phyloP scores from a whole-genome alignment of 768 basidiomycete genomes.

The Asterophora parasitica region DNA sequence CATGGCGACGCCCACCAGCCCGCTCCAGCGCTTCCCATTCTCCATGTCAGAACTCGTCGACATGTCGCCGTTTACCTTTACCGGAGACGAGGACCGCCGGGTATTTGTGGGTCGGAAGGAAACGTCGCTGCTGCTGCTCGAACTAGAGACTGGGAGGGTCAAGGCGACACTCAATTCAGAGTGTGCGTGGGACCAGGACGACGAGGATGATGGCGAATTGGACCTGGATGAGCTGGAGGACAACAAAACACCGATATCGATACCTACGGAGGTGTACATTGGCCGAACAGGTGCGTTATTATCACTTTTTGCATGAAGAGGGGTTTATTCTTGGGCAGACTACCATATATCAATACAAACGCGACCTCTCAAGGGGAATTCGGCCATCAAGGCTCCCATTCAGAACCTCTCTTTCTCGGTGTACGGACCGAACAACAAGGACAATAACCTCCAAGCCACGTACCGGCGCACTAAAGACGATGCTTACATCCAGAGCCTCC shows the following conservation, averaged over 20 bases:
- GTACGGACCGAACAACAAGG: constrained; percentile 90
- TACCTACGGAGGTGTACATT: constrained; percentile 44
- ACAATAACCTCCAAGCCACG: constrained; percentile 61
- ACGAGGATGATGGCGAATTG: constrained; percentile 37
- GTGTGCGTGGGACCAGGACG: constrained; percentile 72
- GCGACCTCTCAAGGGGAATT: constrained; percentile 32
- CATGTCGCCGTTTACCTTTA: constrained; percentile 76
- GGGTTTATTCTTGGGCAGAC: constrained; percentile 44
- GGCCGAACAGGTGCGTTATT: constrained; percentile 42
- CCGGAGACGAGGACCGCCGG: constrained; percentile 56
- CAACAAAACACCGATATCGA: constrained; percentile 30
- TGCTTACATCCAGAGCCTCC: constrained; percentile 74
- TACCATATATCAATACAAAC: constrained; percentile 86
- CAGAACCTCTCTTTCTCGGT: constrained; percentile 89
- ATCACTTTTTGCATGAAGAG: not conserved
- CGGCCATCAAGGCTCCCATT: constrained; percentile 34
- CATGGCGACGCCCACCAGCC: constrained; percentile 59
- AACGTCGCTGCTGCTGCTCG: constrained; percentile 71
- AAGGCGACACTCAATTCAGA: constrained; percentile 72
- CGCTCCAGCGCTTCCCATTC: constrained; percentile 84
- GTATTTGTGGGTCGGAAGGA: constrained; percentile 91
- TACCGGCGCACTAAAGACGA: constrained; percentile 79
- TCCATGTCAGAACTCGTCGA: constrained; percentile 93
- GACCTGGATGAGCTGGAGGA: constrained; percentile 43
- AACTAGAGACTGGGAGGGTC: constrained; percentile 75